Base-by-base conservation (phyloP, 768 basidiomycete species). In the Amanita exitialis region DNA sequence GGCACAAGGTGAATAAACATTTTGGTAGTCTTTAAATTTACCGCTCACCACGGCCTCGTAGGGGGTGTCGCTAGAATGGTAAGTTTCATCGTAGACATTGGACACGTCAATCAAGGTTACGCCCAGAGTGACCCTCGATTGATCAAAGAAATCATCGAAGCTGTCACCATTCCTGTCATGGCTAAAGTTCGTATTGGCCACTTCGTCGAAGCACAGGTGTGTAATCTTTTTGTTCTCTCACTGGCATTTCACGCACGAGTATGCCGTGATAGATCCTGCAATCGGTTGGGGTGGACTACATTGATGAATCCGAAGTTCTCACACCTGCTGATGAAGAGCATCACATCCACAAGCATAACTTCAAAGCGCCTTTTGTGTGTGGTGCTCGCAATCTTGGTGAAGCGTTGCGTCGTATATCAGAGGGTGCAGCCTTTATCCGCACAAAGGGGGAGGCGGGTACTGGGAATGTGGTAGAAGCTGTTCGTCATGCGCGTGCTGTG, bases 131-230 rank as follows among this genome's bases (percentile, higher is more conserved):
- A 95, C 70, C 95, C 95, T 6, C 73, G 80, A 45, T 90, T 98
- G 86, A 97, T 99, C 75, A 97, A 96, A 65, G 77, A 89, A 62
- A 98, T 98, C 65, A 86, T 90, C 56, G 86, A 82, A 54, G 86
- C 95, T 18, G 95, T 97, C 44, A 94, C 93, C 20, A 94, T 97
- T 59, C 94, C 93, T 7, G 93, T 97, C 65, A 97, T 97, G 88
- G 89, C 88, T 30, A 90, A 94, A 67, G 90, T 86, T 54, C 83
- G 96, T 56, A 97, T 99, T 65, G 96, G 96, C 0, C 96, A 99
- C 68, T 88, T 95, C 60, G 93, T 95, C 52, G 96, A 99, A 70
- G 93, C 94, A 4, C 93, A 90, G 76, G 89, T 85, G 54, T 57
- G 69, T 27, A 45, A 45, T 18, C 32, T 47, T 32, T 45, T 46